A percentile compares a stretch with the other conserved stretches of the same genome.
Conservation (phyloP, 306 rosid genomes). For the Sesbania bispinosa region DNA sequence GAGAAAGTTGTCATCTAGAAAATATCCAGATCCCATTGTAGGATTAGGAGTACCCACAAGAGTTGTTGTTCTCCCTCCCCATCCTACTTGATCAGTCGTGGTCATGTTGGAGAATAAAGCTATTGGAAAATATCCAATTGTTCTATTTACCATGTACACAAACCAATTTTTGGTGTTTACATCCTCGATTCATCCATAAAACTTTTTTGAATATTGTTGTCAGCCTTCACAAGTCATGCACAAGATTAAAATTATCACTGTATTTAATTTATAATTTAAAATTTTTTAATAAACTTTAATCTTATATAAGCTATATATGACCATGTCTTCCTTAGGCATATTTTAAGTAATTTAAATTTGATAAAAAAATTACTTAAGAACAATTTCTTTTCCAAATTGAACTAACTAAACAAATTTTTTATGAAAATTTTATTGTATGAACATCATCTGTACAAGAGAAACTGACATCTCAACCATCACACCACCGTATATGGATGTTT, state of each 20-base stretch:
- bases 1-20: not conserved
- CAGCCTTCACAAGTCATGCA: no score
- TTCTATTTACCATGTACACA: rapidly evolving
- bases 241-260: no score
- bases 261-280: no score
- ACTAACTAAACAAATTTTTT: no score
- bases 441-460: no score
- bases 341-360: no score
- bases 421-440: rapidly evolving
- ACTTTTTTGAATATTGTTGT: not conserved
- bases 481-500: not conserved
- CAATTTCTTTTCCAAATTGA: no score
- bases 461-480: rapidly evolving
- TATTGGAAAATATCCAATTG: slow-evolving; percentile 13
- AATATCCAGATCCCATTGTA: slow-evolving; percentile 12
- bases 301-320: no score
- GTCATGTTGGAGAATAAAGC: not conserved
- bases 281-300: no score
- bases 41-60: not conserved
- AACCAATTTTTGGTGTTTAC: not conserved
- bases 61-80: not conserved
- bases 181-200: not conserved
- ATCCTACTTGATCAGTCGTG: not conserved
- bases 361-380: no score
- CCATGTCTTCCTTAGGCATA: no score